Base-by-base conservation (phyloP, 768 basidiomycete genomes). In the Kwoniella bestiolae region DNA sequence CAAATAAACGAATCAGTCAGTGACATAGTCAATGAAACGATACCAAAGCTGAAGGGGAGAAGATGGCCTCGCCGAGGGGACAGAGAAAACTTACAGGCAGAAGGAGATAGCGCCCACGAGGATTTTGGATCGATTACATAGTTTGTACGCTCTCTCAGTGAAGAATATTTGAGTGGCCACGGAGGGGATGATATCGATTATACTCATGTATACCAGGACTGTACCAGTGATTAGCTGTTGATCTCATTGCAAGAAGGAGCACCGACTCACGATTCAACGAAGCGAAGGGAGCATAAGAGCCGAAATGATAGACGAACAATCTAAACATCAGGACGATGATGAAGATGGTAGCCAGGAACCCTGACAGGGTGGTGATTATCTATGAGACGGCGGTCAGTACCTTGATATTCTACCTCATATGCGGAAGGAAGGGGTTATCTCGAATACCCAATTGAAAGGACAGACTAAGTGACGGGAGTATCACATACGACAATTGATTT, bases 141-240 rank as follows among this genome's bases (percentile, higher is more conserved):
- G 34, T n/a, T 45, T 44, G 38, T 62, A 62, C 21, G 60, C 50
- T 29, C 60, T 50, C 5, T 62, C 28, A 26, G 51, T 38, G 51
- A 62, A 62, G 35, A 55, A 62, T 16, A 62, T 38, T n/a, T 62
- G 60, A 4, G 51, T 51, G 6, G 41, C 50, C 9, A 46, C 52
- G 1, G 60, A 62, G 2, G 60, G 60, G 6, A 62, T 26, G 51
- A 62, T 62, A 45, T 47, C 51, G 41, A 62, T 28, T n/a, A 62
- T 52, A 31, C 50, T 52, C 50, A 52, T 52, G n/a, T 52, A 52
- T 16, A 26, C 25, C 11, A 52, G 25, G 25, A 52, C 50, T 52
- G 29, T n/a, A n/a, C n/a, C n/a, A n/a, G n/a, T n/a, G n/a, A n/a
- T n/a, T n/a, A n/a, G n/a, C n/a, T n/a, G n/a, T n/a, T n/a, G n/a